A percentile compares a stretch with the other conserved stretches of the same genome.
phyloP scores from a whole-genome alignment of 257 asterid genomes.

The Solanum tarapatanum region DNA sequence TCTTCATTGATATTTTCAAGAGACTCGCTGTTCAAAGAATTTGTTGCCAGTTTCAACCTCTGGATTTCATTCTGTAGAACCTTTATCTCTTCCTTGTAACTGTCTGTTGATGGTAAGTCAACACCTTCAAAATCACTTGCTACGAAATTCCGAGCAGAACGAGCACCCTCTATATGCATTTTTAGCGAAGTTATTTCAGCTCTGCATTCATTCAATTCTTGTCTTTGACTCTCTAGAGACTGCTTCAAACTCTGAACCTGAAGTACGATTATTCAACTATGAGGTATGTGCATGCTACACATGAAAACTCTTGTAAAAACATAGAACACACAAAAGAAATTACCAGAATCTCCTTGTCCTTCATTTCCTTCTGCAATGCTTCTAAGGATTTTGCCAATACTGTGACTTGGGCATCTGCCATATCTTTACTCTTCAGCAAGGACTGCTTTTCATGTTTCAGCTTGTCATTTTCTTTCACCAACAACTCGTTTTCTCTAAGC shows the following conservation, averaged over 20 bases:
- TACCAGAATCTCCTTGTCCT: conserved; percentile 76
- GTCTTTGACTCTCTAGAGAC: conserved; percentile 54
- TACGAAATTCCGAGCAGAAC: conserved; percentile 30
- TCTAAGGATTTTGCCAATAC: conserved; percentile 70
- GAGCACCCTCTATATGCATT: conserved; percentile 73
- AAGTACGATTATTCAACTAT: conserved; percentile 3
- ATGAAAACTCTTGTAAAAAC: background rate
- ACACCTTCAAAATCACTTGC: conserved; percentile 22
- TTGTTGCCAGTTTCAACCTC: conserved; percentile 24
- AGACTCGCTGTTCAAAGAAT: conserved; percentile 19
- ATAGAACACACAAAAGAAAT: background rate
- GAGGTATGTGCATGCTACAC: background rate
- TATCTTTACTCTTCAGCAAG: conserved; percentile 60
- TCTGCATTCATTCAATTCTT: conserved; percentile 81
- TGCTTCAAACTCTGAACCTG: conserved; percentile 81
- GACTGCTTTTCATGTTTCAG: conserved; percentile 48
- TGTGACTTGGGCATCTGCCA: conserved; percentile 49
- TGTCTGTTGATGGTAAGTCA: conserved; percentile 26
- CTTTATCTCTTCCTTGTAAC: conserved; percentile 28
- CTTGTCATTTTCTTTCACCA: conserved; percentile 65
- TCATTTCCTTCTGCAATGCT: conserved; percentile 73
- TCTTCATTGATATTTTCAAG: conserved; percentile 22
- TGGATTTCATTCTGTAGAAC: conserved; percentile 38
- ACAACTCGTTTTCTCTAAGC: conserved; percentile 58
- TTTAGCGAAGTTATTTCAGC: conserved; percentile 94